A percentile compares a stretch with the other conserved stretches of the same genome.
Evolutionary conservation across 2,329 filamentous ascomycete genomes (phyloP).

Genomic region (Nemania sp.): DNA sequence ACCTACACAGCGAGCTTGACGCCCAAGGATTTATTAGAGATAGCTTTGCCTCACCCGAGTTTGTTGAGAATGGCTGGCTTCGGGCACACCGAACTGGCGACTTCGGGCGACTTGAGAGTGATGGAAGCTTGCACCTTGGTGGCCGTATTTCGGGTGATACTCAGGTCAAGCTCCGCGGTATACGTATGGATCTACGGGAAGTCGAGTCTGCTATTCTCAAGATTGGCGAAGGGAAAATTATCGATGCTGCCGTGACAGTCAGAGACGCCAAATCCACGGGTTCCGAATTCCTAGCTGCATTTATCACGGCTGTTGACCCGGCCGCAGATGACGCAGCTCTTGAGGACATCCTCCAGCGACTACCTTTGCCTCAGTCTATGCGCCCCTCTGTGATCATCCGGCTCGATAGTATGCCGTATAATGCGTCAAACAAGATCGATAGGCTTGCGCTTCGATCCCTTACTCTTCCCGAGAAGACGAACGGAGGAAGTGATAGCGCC

Average conservation of each 20-base stretch:
- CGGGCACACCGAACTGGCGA: constrained; percentile 56
- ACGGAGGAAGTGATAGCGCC: neutral
- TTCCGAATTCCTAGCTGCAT: constrained; percentile 25
- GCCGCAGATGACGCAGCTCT: neutral
- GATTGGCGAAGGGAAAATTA: neutral
- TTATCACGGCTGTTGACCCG: neutral
- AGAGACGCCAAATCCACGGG: constrained; percentile 5
- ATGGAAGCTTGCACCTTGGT: constrained; percentile 52
- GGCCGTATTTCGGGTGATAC: constrained; percentile 56
- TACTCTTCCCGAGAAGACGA: neutral
- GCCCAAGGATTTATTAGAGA: constrained; percentile 15
- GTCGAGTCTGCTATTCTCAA: constrained; percentile 43
- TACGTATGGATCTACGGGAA: constrained; percentile 54
- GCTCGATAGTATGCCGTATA: constrained; percentile 49
- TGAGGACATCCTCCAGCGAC: constrained; percentile 29
- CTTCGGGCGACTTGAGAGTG: constrained; percentile 50
- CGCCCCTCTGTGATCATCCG: constrained; percentile 46
- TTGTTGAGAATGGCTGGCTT: constrained; percentile 45
- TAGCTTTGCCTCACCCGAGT: constrained; percentile 43
- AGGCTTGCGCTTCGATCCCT: constrained; percentile 41
- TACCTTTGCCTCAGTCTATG: constrained; percentile 54
- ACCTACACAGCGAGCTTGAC: constrained; percentile 51
- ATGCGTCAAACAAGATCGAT: constrained; percentile 51
- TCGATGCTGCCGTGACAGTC: constrained; percentile 10
- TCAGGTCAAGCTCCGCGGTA: constrained; percentile 43